phyloP scores from a whole-genome alignment of 208 protist species.

The Leishmania arabica region DNA sequence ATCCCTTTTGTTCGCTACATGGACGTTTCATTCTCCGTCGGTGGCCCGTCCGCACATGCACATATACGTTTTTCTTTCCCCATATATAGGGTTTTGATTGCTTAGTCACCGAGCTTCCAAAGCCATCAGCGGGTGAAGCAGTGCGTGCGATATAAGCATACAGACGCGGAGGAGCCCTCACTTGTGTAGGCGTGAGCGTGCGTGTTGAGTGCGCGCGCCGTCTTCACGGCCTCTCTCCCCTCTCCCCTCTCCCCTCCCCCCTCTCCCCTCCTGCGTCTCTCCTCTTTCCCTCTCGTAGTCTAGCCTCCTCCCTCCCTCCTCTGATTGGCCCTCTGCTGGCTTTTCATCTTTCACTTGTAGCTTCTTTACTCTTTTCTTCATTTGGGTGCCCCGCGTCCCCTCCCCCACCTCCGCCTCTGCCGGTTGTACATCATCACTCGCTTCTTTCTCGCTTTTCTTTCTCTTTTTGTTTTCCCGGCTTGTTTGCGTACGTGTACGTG shows the following conservation, averaged over 20 bases:
- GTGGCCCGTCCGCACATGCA: not conserved
- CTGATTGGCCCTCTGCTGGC: not conserved
- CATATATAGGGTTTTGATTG: not conserved
- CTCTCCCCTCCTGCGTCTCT: not conserved
- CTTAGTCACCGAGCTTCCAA: not conserved
- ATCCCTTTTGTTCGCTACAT: not conserved
- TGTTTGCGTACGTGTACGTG: not conserved
- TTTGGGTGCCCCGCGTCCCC: not conserved
- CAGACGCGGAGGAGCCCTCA: not conserved
- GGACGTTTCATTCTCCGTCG: not conserved
- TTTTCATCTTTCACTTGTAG: not conserved
- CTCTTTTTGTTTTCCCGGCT: not conserved
- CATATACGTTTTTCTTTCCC: not conserved
- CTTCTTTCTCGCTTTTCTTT: not conserved
- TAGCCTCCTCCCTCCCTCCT: not conserved
- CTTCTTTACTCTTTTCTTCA: not conserved
- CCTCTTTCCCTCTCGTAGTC: not conserved
- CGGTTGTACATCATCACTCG: not conserved
- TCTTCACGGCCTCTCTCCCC: not conserved
- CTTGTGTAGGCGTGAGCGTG: slow-evolving; percentile 1
- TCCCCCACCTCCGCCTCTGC: not conserved
- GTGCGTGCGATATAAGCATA: slow-evolving; percentile 1
- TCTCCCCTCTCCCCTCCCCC: too few species aligned
- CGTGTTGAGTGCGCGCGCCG: not conserved
- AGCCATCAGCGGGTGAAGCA: not conserved